Evolutionary conservation across 106 monocot species (phyloP).

Genomic region (Platanthera zijinensis): DNA sequence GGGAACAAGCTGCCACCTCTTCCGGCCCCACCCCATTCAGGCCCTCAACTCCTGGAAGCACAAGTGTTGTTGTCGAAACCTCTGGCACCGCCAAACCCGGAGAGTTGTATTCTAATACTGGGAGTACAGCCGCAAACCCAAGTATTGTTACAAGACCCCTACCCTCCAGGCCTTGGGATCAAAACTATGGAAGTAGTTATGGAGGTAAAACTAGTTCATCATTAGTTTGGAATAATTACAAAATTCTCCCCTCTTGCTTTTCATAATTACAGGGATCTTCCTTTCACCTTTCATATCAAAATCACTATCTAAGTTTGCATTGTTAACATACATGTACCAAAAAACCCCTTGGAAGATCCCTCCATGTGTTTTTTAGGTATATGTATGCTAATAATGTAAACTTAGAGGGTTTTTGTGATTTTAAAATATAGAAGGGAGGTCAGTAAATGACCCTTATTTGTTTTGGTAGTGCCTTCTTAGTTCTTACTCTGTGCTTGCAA

Average conservation of each 20-base stretch:
- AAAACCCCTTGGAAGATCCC: too few species aligned
- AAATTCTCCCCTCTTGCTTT: too few species aligned
- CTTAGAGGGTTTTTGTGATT: not conserved
- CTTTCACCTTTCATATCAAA: too few species aligned
- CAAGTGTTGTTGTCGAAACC: conserved; percentile 80
- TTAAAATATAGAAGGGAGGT: not conserved
- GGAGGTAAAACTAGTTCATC: conserved; percentile 35
- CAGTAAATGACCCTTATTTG: not conserved
- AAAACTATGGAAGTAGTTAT: conserved; percentile 60
- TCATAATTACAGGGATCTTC: too few species aligned
- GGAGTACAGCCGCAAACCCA: conserved; percentile 20
- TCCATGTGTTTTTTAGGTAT: too few species aligned
- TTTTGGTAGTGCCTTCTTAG: not conserved
- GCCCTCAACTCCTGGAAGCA: conserved; percentile 78
- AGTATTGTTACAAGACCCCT: conserved; percentile 50
- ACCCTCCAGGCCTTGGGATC: conserved; percentile 90
- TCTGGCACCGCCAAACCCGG: conserved; percentile 94
- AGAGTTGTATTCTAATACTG: conserved; percentile 48
- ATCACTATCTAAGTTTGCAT: too few species aligned
- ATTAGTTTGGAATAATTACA: too few species aligned
- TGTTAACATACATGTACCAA: too few species aligned
- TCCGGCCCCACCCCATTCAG: conserved; percentile 73
- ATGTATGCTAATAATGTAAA: too few species aligned
- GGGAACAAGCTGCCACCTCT: conserved; percentile 56
- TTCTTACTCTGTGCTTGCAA: not conserved